These are phyloP conservation scores for Albophoma yamanashiensis DNA, from an alignment of 2,329 filamentous ascomycete species.

Conservation along the genomic window DNA sequence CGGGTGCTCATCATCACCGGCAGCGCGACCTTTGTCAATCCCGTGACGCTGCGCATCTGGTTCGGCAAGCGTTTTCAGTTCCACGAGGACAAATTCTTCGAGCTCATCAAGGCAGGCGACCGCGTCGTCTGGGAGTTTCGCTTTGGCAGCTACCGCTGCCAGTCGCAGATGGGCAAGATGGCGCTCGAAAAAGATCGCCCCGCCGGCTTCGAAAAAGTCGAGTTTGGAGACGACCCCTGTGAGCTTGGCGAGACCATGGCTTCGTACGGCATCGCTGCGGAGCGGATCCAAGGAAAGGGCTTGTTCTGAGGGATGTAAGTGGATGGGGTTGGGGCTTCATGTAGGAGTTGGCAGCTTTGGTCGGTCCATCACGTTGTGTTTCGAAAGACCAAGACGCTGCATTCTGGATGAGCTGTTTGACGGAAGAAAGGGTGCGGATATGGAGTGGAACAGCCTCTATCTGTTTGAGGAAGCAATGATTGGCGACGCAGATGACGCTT, in stretches of 20 bases:
- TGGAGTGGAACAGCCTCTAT: too few relatives aligned
- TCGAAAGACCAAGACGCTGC: background rate
- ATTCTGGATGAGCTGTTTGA: background rate
- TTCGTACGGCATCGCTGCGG: conserved; percentile 19
- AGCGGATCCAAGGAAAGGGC: conserved; percentile 20
- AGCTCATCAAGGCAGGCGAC: conserved; percentile 14
- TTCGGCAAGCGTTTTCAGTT: conserved; percentile 34
- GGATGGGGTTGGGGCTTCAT: background rate
- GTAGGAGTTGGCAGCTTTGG: background rate
- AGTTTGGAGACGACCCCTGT: conserved; percentile 26
- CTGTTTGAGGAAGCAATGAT: background rate
- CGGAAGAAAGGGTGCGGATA: too few relatives aligned
- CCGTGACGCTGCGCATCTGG: conserved; percentile 22
- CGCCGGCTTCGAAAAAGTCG: conserved; percentile 22
- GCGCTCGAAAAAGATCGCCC: conserved; percentile 24
- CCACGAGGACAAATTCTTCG: conserved; percentile 32
- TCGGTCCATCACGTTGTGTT: background rate
- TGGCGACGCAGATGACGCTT: background rate
- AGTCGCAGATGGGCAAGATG: conserved; percentile 38
- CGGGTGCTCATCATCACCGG: conserved; percentile 42
- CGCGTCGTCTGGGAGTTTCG: conserved; percentile 34
- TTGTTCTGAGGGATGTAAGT: conserved; percentile 3
- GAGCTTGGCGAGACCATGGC: conserved; percentile 21
- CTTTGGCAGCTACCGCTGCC: conserved; percentile 45
- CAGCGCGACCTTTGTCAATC: conserved; percentile 30